A percentile compares a stretch with the other conserved stretches of the same genome.
phyloP scores from a whole-genome alignment of 2,329 filamentous ascomycete genomes.

The Paramyrothecium sp. region DNA sequence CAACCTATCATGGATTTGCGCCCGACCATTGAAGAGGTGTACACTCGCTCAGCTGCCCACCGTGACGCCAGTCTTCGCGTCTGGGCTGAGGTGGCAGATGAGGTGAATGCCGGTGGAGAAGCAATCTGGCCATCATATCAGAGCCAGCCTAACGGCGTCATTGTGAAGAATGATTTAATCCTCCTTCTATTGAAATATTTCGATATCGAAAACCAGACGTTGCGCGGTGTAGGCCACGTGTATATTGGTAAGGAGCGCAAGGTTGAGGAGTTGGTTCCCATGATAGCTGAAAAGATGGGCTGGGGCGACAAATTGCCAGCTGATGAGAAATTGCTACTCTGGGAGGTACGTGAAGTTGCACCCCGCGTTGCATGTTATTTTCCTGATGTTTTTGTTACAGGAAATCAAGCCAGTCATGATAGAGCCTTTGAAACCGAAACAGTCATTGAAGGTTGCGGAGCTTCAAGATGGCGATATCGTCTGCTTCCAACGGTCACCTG shows the following conservation, averaged over 20 bases:
- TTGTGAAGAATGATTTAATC: constrained; percentile 63
- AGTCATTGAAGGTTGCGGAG: constrained; percentile 85
- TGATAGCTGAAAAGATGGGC: constrained; percentile 78
- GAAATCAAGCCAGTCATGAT: constrained; percentile 99
- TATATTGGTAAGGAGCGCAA: constrained; percentile 88
- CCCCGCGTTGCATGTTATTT: too few relatives aligned
- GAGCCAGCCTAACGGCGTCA: constrained; percentile 53
- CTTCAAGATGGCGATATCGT: constrained; percentile 97
- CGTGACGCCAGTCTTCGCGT: constrained; percentile 74
- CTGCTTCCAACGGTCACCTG: constrained; percentile 75
- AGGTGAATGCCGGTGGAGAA: constrained; percentile 65
- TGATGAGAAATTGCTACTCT: constrained; percentile 66
- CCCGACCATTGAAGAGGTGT: constrained; percentile 74
- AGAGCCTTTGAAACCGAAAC: constrained; percentile 87
- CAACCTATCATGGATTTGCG: constrained; percentile 76
- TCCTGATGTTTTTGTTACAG: constrained; percentile 26
- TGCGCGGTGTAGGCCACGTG: constrained; percentile 77
- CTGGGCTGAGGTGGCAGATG: constrained; percentile 79
- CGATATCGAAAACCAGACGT: constrained; percentile 70
- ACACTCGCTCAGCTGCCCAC: constrained; percentile 50
- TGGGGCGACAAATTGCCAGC: constrained; percentile 75
- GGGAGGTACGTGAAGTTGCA: constrained; percentile 56
- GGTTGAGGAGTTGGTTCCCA: constrained; percentile 76
- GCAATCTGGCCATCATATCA: constrained; percentile 69
- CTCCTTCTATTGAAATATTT: constrained; percentile 93